Evolutionary conservation across 202 grass and related monocot genomes (phyloP), one percentile per base, ranked within the genome.

Genomic region (Cymbopogon flexuosus): DNA sequence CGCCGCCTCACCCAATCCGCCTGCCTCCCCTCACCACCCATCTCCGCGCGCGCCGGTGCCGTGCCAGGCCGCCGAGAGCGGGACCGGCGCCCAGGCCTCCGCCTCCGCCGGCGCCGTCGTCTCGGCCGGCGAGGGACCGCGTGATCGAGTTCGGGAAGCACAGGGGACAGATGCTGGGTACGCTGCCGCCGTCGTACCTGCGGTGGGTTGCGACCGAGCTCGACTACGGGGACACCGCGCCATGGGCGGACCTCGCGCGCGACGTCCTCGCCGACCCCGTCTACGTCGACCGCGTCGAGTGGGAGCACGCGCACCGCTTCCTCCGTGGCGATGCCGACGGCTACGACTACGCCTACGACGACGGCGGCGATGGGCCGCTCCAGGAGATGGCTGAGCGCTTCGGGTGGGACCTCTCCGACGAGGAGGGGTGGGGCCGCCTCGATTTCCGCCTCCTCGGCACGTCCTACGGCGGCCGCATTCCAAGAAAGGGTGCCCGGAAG

Each of bases 201-300:
- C 84, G 80, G 1, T 98, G 88, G 95, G 86, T 94, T 0, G 71
- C 82, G 6, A 68, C 62, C 11, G 81, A 88, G 22, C 88, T 94
- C 19, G 83, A 89, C 82, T 86, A 80, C 59, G 72, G 87, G 39
- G 87, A 88, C 45, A 90, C 79, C 56, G 19, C 34, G 59, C 8
- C 37, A 12, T 94, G 88, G 90, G 82, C 95, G 18, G 4, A 11
- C 30, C 65, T 94, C 56, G 92, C 94, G 13, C 84, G 86, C 47
- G 76, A 84, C 36, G 92, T 97, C 18, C 88, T 97, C 16, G 49
- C 2, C 49, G 94, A 97, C 59, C 88, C 88, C 9, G 59, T 93
- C 18, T 97, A 94, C 84, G 34, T 58, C 16, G 92, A 97, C 84
- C 87, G 92, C 74, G 62, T 91, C 13, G 94, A 97, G 86, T 94